A percentile compares a stretch with the other conserved stretches of the same genome.
Conservation (phyloP, 2,329 filamentous ascomycete genomes). For the Scytalidium sp. region DNA sequence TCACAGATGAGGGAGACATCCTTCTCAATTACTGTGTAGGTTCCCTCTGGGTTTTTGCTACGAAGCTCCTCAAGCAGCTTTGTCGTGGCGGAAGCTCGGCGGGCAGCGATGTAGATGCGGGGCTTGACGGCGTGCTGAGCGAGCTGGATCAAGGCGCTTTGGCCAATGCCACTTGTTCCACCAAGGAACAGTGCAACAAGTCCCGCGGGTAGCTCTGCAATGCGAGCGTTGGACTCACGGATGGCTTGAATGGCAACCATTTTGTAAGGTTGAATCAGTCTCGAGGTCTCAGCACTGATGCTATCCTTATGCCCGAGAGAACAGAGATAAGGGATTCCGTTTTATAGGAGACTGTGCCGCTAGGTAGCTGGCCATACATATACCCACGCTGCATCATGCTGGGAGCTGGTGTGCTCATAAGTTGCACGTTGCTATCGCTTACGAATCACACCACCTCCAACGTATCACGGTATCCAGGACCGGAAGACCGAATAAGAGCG, state of each 20-base stretch:
- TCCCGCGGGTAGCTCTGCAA: not conserved
- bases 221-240: conserved; percentile 6
- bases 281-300: too few relatives aligned
- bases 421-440: too few relatives aligned
- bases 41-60: conserved; percentile 31
- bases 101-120: conserved; percentile 42
- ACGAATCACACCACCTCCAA: too few relatives aligned
- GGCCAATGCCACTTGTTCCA: conserved; percentile 7
- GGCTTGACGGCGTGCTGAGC: conserved; percentile 33
- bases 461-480: too few relatives aligned
- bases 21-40: conserved; percentile 14
- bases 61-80: conserved; percentile 38
- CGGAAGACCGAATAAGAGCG: too few relatives aligned
- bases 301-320: too few relatives aligned
- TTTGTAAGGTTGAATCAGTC: too few relatives aligned
- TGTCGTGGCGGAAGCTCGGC: conserved; percentile 18
- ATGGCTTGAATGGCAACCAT: conserved; percentile 8
- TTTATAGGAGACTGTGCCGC: too few relatives aligned
- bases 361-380: too few relatives aligned
- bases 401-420: too few relatives aligned
- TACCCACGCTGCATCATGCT: too few relatives aligned
- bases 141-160: conserved; percentile 26
- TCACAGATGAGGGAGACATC: conserved; percentile 46
- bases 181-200: conserved; percentile 7
- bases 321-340: too few relatives aligned